Base-by-base conservation (phyloP, 2,329 filamentous ascomycete species). In the Neopestalotiopsis clavispora region DNA sequence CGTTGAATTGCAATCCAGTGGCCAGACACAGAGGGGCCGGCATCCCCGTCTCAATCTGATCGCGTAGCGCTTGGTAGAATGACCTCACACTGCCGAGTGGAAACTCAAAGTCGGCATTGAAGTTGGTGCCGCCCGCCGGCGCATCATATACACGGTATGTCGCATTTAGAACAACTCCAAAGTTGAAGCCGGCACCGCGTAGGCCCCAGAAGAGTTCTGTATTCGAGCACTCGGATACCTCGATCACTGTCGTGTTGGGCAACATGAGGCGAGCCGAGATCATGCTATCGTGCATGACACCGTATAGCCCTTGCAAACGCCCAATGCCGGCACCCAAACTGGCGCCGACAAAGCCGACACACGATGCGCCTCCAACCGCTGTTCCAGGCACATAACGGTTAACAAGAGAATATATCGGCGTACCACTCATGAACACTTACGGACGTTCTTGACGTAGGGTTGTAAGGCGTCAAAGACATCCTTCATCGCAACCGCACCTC, bases 261-360 rank as follows among this genome's bases (percentile, higher is more conserved):
- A 70, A 75, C 1, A 78, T 73, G 6, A 80, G 58, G 4, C 73
- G 68, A 1, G 70, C 71, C 0, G 76, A 78, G 2, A 78, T 2
- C 5, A 80, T 64, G 3, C 73, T 71, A 68, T 80, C 78, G 9
- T 74, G 69, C 0, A 71, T 56, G 4, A 77, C 45, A 10, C 76
- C 76, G 20, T 74, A 32, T 1, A 72, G 9, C 5, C 76, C 75
- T 9, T 70, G 14, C 10, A 70, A 67, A 4, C 68, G 70, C 0
- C 76, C 75, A 20, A 74, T 66, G 4, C 74, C 74, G 1, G 67
- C 75, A 2, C 76, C 76, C 4, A 77, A 61, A 0, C 68, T 71
- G 0, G 65, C 70, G 3, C 75, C 75, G 3, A 75, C 42, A 38
- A 74, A 32, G 5, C 72, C 71, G 2, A 67, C 58, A 42, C 72